Conservation (phyloP, 257 asterid genomes). For the Capsicum chinense region DNA sequence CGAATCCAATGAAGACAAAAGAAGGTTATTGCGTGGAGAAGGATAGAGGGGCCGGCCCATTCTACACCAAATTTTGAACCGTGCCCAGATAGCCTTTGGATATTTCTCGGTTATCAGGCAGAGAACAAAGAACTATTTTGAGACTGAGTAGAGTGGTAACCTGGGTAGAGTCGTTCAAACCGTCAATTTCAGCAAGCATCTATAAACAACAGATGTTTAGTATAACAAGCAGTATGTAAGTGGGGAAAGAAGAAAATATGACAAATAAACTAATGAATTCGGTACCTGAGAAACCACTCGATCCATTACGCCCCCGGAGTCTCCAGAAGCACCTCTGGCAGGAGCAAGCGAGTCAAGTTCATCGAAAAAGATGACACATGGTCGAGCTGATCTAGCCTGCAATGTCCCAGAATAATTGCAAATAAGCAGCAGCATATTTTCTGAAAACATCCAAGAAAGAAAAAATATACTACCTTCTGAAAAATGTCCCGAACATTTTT, state of each 20-base stretch:
- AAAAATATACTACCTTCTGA: constrained; percentile 66
- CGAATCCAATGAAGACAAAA: neutral
- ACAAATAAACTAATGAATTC: neutral
- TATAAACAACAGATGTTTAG: constrained; percentile 37
- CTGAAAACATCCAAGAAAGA: neutral
- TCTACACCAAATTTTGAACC: neutral
- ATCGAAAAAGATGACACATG: constrained; percentile 95
- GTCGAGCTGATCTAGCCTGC: constrained; percentile 98
- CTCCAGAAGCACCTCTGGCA: constrained; percentile 98
- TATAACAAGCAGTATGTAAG: constrained; percentile 24
- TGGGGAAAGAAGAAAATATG: neutral
- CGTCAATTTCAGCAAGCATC: constrained; percentile 99
- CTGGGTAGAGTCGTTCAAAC: constrained; percentile 89
- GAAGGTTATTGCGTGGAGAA: neutral
- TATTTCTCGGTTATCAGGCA: constrained; percentile 1
- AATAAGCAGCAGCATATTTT: neutral
- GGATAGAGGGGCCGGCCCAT: neutral
- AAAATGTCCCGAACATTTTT: constrained; percentile 92
- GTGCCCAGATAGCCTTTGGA: neutral
- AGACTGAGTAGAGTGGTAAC: constrained; percentile 41
- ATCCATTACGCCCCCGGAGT: constrained; percentile 99
- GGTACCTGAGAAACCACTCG: constrained; percentile 97
- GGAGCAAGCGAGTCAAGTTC: constrained; percentile 99
- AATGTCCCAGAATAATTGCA: constrained; percentile 24
- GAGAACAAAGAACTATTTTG: neutral